These are phyloP conservation scores for Claviceps cyperi DNA, from an alignment of 2,329 filamentous ascomycete genomes.

Conservation along the genomic window DNA sequence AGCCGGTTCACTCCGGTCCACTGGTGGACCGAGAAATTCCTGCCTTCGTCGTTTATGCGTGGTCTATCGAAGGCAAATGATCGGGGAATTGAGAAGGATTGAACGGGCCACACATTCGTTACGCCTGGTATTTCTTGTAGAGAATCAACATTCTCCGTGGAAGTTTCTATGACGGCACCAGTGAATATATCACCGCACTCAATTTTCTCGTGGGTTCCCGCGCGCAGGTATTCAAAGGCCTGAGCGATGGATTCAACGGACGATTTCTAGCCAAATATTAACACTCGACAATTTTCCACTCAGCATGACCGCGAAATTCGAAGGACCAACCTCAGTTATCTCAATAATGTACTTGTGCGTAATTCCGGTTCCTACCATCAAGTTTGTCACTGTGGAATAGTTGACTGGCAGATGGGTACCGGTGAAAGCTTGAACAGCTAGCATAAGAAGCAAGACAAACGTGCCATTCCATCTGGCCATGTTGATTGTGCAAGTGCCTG, in stretches of 20 bases:
- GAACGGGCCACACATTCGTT: constrained; percentile 22
- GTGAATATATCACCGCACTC: constrained; percentile 22
- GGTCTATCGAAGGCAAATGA: not conserved
- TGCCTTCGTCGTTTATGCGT: constrained; percentile 13
- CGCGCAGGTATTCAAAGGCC: constrained; percentile 9
- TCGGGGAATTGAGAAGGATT: constrained; percentile 10
- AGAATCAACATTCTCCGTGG: constrained; percentile 18
- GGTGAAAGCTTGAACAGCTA: not conserved
- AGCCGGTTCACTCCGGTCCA: constrained; percentile 25
- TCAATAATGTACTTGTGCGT: constrained; percentile 15
- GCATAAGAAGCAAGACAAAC: not conserved
- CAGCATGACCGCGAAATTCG: not conserved
- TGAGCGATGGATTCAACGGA: constrained; percentile 9
- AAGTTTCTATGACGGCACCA: constrained; percentile 20
- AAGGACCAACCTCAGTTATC: constrained; percentile 6
- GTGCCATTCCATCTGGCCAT: not conserved
- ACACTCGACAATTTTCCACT: not conserved
- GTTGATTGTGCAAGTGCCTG: not conserved
- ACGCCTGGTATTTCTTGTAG: constrained; percentile 19
- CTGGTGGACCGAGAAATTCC: constrained; percentile 14
- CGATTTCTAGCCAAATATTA: constrained; percentile 3
- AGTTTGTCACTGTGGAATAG: not conserved
- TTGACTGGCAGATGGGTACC: not conserved
- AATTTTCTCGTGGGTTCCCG: constrained; percentile 14
- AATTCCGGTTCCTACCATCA: constrained; percentile 1